phyloP scores from a whole-genome alignment of 2,329 filamentous ascomycete genomes.

The Diaporthe eres region DNA sequence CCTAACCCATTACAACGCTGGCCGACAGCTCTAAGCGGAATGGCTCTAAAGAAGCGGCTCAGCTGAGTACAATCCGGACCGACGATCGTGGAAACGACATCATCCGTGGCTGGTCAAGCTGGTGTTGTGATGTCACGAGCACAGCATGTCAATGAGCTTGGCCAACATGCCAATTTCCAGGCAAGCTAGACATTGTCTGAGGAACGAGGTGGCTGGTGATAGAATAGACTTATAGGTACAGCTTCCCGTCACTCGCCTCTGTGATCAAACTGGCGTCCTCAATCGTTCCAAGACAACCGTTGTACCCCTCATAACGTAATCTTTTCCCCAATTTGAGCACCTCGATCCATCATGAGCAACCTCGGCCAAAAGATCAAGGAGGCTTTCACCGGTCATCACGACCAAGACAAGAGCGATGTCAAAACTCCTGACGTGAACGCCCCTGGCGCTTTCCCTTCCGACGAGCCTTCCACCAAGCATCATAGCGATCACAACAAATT shows the following conservation, averaged over 20 bases:
- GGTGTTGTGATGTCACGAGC: constrained; percentile 33
- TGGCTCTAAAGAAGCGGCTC: constrained; percentile 23
- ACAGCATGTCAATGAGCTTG: constrained; percentile 20
- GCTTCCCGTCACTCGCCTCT: neutral
- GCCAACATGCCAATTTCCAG: neutral
- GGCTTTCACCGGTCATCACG: constrained; percentile 22
- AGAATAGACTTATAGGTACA: neutral
- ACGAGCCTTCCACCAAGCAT: neutral
- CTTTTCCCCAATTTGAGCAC: neutral
- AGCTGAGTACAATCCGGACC: constrained; percentile 24
- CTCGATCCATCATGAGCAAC: constrained; percentile 25
- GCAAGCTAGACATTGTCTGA: neutral
- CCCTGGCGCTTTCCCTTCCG: constrained; percentile 8
- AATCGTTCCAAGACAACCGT: neutral
- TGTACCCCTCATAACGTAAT: too few species aligned
- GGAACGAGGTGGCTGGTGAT: neutral
- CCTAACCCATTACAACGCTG: constrained; percentile 28
- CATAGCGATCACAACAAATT: constrained; percentile 27
- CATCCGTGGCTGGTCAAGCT: constrained; percentile 6
- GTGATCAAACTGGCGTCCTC: accelerated
- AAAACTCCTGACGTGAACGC: constrained; percentile 22
- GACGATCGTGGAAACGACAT: constrained; percentile 11
- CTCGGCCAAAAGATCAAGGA: constrained; percentile 40
- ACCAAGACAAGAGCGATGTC: constrained; percentile 1
- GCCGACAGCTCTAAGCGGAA: neutral